Conservation (phyloP, 2,329 filamentous ascomycete species). For the Colletotrichum aenigma region DNA sequence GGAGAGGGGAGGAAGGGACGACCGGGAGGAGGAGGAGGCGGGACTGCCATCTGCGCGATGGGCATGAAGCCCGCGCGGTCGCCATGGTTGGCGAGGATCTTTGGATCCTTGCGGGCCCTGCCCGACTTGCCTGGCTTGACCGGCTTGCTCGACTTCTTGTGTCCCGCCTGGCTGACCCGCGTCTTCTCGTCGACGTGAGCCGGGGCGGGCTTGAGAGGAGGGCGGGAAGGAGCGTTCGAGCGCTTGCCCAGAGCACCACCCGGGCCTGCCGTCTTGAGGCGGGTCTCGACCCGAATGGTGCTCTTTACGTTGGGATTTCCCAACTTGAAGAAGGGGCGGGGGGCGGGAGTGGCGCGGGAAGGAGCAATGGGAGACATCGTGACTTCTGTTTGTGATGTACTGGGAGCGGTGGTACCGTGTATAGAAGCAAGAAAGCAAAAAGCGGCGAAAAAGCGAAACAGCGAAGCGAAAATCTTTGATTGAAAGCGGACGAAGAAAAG, state of each 20-base stretch:
- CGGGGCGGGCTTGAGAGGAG: not conserved
- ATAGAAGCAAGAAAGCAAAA: not conserved
- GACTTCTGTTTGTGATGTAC: not conserved
- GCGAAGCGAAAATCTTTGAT: not conserved
- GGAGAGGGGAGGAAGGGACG: not conserved
- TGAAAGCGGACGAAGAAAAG: not conserved
- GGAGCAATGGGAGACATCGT: not conserved
- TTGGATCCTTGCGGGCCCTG: not conserved
- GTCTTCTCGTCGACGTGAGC: not conserved
- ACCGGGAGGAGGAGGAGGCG: not conserved
- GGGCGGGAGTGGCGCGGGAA: not conserved
- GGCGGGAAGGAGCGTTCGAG: not conserved
- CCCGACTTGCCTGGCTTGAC: too few relatives aligned
- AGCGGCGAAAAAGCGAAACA: not conserved
- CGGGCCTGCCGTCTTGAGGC: not conserved
- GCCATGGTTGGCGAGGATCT: not conserved
- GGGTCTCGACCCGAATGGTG: not conserved
- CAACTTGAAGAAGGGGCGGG: not conserved
- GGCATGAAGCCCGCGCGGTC: not conserved
- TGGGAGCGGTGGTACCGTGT: not conserved
- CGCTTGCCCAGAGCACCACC: not conserved
- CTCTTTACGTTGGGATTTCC: not conserved
- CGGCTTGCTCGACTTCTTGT: not conserved
- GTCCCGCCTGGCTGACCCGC: not conserved
- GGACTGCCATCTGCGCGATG: not conserved